Percentiles rank a stretch among this genome's conserved stretches.
These are phyloP conservation scores for Panaeolus papilionaceus DNA, from an alignment of 768 basidiomycete species.

Conservation along the genomic window DNA sequence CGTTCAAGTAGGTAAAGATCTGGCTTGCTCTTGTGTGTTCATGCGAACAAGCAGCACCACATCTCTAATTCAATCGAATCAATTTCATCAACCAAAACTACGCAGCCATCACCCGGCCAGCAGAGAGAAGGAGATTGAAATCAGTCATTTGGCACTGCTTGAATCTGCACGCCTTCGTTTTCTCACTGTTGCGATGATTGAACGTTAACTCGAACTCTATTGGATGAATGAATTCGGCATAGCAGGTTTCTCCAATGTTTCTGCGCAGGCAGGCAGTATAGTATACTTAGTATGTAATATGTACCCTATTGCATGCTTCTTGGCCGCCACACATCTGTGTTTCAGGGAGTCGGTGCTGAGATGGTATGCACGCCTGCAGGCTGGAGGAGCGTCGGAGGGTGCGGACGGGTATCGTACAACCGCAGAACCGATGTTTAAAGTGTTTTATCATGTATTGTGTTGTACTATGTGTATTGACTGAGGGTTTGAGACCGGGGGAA, in stretches of 20 bases:
- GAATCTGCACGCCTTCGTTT: background rate
- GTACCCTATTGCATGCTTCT: too few relatives aligned
- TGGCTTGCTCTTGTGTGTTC: too few relatives aligned
- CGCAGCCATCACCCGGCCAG: too few relatives aligned
- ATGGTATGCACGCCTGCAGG: too few relatives aligned
- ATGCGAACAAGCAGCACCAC: background rate
- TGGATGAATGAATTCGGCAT: background rate
- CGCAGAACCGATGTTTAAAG: background rate
- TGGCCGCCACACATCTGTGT: background rate
- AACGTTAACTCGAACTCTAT: background rate
- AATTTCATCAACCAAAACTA: background rate
- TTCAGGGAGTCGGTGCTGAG: background rate
- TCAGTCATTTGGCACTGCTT: background rate
- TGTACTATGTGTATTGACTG: background rate
- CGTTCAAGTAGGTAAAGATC: too few relatives aligned
- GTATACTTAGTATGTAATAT: too few relatives aligned
- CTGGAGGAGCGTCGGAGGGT: too few relatives aligned
- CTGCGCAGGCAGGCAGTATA: too few relatives aligned
- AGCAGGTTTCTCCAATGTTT: constrained; percentile 1
- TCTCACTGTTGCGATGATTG: background rate
- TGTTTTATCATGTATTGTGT: background rate
- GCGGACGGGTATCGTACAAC: background rate
- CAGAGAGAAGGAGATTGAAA: background rate
- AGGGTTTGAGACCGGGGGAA: too few relatives aligned
- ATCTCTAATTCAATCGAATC: background rate